phyloP scores from a whole-genome alignment of 2,329 filamentous ascomycete species.

The Penicillium digitatum region DNA sequence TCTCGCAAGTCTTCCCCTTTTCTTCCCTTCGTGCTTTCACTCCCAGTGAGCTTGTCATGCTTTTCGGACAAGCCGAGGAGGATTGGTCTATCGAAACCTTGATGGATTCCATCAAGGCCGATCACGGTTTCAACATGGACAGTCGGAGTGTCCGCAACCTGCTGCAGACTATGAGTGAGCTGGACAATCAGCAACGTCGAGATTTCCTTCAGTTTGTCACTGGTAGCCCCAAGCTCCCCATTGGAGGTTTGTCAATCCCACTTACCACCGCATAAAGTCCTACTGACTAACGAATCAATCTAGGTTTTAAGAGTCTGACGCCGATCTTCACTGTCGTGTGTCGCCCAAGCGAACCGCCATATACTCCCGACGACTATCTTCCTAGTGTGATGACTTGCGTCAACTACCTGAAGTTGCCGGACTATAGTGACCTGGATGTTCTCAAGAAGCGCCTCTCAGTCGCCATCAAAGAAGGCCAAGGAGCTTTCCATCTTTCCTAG shows the following conservation, averaged over 20 bases:
- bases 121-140: constrained; percentile 98
- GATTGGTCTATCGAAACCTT: constrained; percentile 97
- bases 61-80: constrained; percentile 89
- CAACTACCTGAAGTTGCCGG: constrained; percentile 96
- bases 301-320: constrained; percentile 93
- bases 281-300: constrained; percentile 4
- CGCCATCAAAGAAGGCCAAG: constrained; percentile 92
- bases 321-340: constrained; percentile 99
- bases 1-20: constrained; percentile 95
- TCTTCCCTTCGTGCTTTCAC: constrained; percentile 89
- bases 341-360: constrained; percentile 94
- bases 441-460: constrained; percentile 74
- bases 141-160: constrained; percentile 92
- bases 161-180: constrained; percentile 89
- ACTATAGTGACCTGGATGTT: constrained; percentile 76
- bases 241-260: constrained; percentile 67
- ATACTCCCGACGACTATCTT: constrained; percentile 93
- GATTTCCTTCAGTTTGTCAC: constrained; percentile 98
- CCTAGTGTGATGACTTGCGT: constrained; percentile 99
- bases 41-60: constrained; percentile 86
- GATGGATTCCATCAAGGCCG: constrained; percentile 97
- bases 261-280: background rate
- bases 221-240: constrained; percentile 94
- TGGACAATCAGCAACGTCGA: constrained; percentile 68
- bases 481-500: constrained; percentile 91